Evolutionary conservation across 2,329 filamentous ascomycete genomes (phyloP), one percentile per base, ranked within the genome.

Genomic region (Colletotrichum sp.): DNA sequence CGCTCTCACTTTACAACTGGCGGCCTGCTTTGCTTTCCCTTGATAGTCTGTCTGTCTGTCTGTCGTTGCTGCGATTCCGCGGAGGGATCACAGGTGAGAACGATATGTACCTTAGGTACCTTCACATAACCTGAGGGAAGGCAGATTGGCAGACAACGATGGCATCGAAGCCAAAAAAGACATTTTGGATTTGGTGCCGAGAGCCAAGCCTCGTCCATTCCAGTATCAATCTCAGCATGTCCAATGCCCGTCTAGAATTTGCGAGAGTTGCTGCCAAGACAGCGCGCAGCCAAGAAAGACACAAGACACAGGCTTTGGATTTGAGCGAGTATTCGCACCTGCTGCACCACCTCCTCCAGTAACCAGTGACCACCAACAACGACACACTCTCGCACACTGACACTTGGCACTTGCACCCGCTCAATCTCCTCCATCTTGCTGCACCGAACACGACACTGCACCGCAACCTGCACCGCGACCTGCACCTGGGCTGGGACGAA

Each of bases 241-340:
- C 72, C 67, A 75, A 63, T 75, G 62, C 62, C 68, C 62, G 49
- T 28, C 24, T 64, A 55, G 63, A 32, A 64, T 65, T 68, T 44
- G 64, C 70, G 70, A 76, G 16, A 34, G 70, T 60, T 65, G 70
- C 70, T n/a, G 73, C 70, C 73, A 73, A 73, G 73, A 76, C 64
- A 24, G 64, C 68, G 64, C 34, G 70, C 70, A 73, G 73, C 73
- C 73, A 76, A 76, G 64, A 73, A 72, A n/a, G 36, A 75, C 68
- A 49, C 65, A 44, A 57, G 55, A 68, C 64, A 68, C 72, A 62
- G 49, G 26, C 65, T 24, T 36, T 18, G 62, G 66, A 39, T 68
- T 59, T 68, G 30, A 59, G 30, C 49, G n/a, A 59, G 32, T 68
- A 57, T 68, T 57, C 65, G 28, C 44, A 59, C 49, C 65, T 59